phyloP scores from a whole-genome alignment of 2,329 filamentous ascomycete species.

The Chaetothyriales sp. region DNA sequence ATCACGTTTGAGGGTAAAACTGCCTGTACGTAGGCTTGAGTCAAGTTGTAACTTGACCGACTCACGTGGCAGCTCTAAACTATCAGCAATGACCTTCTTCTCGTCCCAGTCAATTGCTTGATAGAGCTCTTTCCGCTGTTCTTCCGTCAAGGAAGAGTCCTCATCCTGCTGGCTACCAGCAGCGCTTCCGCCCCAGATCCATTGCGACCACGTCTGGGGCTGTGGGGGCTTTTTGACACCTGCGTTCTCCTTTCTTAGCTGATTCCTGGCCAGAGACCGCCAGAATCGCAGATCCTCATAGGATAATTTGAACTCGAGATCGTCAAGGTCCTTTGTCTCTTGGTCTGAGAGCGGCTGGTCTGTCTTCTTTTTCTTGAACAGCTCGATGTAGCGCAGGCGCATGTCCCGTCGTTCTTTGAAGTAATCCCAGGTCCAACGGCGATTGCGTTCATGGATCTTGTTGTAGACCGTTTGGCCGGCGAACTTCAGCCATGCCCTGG shows the following conservation, averaged over 20 bases:
- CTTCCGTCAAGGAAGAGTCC: conserved; percentile 78
- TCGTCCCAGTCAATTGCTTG: conserved; percentile 98
- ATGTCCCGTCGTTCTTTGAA: conserved; percentile 87
- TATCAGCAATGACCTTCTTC: conserved; percentile 74
- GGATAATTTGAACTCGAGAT: conserved; percentile 69
- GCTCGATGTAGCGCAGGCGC: conserved; percentile 69
- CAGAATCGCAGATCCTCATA: conserved; percentile 97
- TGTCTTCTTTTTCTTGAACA: conserved; percentile 89
- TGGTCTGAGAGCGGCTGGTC: conserved; percentile 51
- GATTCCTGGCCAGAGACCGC: conserved; percentile 83
- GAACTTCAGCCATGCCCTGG: conserved; percentile 81
- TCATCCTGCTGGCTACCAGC: conserved; percentile 42
- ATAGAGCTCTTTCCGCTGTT: conserved; percentile 92
- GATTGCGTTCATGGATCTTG: conserved; percentile 90
- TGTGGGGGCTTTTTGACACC: conserved; percentile 57
- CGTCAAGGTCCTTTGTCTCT: conserved; percentile 57
- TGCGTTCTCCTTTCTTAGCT: conserved; percentile 87
- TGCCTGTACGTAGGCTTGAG: conserved; percentile 83
- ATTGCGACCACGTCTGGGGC: conserved; percentile 74
- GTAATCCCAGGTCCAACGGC: conserved; percentile 89
- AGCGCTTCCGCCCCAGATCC: conserved; percentile 60
- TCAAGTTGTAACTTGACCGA: conserved; percentile 87
- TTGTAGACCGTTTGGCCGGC: conserved; percentile 75
- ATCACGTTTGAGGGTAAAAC: conserved; percentile 81
- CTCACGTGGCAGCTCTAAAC: conserved; percentile 78